Conservation (phyloP, 805 yeast species). For the Pichia membranifaciens region DNA sequence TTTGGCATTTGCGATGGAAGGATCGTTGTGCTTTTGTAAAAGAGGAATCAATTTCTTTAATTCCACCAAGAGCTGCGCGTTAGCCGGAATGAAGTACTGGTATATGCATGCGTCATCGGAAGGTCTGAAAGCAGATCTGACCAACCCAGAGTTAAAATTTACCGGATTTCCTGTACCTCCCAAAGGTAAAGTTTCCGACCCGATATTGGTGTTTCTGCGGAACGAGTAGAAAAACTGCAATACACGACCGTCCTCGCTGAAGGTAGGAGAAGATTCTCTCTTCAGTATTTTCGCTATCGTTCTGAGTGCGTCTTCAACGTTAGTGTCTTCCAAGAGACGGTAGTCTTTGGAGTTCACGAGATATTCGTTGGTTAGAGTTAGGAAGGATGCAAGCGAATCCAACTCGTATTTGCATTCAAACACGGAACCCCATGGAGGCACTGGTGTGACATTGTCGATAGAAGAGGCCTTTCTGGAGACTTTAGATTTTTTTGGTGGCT, state of each 20-base stretch:
- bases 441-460: slow-evolving; percentile 61
- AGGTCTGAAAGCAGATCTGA: slow-evolving; percentile 83
- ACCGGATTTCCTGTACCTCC: slow-evolving; percentile 85
- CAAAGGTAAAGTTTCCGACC: slow-evolving; percentile 75
- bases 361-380: slow-evolving; percentile 70
- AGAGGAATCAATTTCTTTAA: slow-evolving; percentile 33
- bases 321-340: slow-evolving; percentile 38
- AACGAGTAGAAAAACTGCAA: slow-evolving; percentile 54
- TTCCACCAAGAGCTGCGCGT: slow-evolving; percentile 69
- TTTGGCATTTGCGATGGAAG: slow-evolving; percentile 10
- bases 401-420: slow-evolving; percentile 90
- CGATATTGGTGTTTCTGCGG: slow-evolving; percentile 66
- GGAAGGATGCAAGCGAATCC: slow-evolving; percentile 78
- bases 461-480: slow-evolving; percentile 47
- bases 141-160: slow-evolving; percentile 57
- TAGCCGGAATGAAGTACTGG: slow-evolving; percentile 81
- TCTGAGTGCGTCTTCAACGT: slow-evolving; percentile 57
- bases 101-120: slow-evolving; percentile 81
- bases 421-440: slow-evolving; percentile 62
- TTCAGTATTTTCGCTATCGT: slow-evolving; percentile 46
- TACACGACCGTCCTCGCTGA: slow-evolving; percentile 44
- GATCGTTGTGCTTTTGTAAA: slow-evolving; percentile 18
- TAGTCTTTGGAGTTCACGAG: slow-evolving; percentile 47
- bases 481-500: slow-evolving; percentile 60
- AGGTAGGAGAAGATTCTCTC: slow-evolving; percentile 60